These are phyloP conservation scores for Pythium sp. DNA, from an alignment of 352 stramenopile species.

Conservation along the genomic window DNA sequence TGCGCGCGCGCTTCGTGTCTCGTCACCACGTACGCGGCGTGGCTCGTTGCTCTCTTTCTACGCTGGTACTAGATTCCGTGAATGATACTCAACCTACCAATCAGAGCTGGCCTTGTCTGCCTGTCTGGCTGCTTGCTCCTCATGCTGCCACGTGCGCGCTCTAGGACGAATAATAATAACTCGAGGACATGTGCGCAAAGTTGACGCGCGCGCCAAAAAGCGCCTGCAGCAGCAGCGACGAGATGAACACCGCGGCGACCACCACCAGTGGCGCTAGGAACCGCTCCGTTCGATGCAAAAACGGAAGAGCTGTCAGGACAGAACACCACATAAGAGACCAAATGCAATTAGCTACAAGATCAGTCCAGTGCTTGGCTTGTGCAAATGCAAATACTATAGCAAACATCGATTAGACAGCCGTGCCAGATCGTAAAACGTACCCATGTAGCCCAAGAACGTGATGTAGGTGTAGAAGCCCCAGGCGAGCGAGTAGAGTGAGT, in stretches of 20 bases:
- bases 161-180: slow-evolving; percentile 81
- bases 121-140: neutral
- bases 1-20: neutral
- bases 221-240: slow-evolving; percentile 76
- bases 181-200: slow-evolving; percentile 62
- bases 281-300: slow-evolving; percentile 89
- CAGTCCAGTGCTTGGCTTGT: slow-evolving; percentile 1
- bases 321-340: neutral
- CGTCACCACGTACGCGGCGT: neutral
- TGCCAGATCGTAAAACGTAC: slow-evolving; percentile 31
- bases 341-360: neutral
- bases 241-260: slow-evolving; percentile 72
- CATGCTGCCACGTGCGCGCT: neutral
- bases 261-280: slow-evolving; percentile 84
- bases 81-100: neutral
- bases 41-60: neutral
- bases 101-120: neutral
- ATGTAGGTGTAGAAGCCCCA: slow-evolving; percentile 98
- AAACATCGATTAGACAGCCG: neutral
- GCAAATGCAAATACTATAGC: slow-evolving; percentile 5
- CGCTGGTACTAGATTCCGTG: neutral
- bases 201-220: slow-evolving; percentile 71
- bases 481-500: slow-evolving; percentile 92
- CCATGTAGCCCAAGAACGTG: slow-evolving; percentile 96
- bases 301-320: slow-evolving; percentile 67